phyloP scores from a whole-genome alignment of 31 red algal species.

The Asparagopsis taxiformis region DNA sequence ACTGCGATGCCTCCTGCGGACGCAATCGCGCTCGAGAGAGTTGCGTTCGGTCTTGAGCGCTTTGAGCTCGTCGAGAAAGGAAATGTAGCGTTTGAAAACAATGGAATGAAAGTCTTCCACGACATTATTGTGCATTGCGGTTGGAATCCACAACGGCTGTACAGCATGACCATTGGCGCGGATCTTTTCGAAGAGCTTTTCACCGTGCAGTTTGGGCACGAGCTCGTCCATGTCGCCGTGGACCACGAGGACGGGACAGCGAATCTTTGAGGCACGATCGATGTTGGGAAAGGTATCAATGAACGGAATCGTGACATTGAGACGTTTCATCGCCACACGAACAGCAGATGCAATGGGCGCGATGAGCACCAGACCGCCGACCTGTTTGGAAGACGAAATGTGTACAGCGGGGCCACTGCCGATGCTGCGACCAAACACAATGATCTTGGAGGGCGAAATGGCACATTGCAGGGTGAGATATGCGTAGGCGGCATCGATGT shows the following conservation, averaged over 20 bases:
- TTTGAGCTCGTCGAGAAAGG: conserved; percentile 64
- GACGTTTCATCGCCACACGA: conserved; percentile 56
- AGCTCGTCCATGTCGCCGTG: conserved; percentile 88
- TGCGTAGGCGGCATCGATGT: conserved; percentile 64
- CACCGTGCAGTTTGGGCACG: conserved; percentile 74
- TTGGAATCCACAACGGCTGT: conserved; percentile 68
- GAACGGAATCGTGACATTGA: conserved; percentile 59
- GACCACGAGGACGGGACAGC: conserved; percentile 76
- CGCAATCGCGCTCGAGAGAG: background rate
- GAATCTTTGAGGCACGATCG: conserved; percentile 46
- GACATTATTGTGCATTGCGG: conserved; percentile 77
- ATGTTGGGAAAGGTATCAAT: conserved; percentile 84
- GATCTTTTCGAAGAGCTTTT: conserved; percentile 63
- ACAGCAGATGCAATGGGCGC: conserved; percentile 76
- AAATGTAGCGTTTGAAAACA: conserved; percentile 46
- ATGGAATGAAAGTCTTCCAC: conserved; percentile 61
- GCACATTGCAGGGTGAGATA: conserved; percentile 37
- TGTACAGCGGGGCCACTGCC: conserved; percentile 72
- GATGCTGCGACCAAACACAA: conserved; percentile 67
- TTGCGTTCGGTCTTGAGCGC: conserved; percentile 1
- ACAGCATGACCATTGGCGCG: conserved; percentile 52
- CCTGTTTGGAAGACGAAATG: conserved; percentile 39
- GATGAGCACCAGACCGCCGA: conserved; percentile 69
- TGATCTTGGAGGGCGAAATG: conserved; percentile 39
- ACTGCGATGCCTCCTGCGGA: background rate